These are phyloP conservation scores for Phytophthora syringae DNA, from an alignment of 352 stramenopile species.

Conservation along the genomic window DNA sequence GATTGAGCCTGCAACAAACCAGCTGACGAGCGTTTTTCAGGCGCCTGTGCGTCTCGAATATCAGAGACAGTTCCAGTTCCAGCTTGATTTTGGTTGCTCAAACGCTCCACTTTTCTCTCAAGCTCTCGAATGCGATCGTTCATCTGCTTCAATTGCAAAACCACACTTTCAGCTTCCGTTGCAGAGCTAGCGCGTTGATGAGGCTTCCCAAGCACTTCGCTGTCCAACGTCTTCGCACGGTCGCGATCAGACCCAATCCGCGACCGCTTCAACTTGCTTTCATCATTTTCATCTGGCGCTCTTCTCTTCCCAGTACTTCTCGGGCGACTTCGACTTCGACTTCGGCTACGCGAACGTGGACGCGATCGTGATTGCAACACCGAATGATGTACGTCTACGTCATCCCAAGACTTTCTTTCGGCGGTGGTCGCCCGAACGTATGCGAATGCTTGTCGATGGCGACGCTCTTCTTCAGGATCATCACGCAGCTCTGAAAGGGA, in stretches of 20 bases:
- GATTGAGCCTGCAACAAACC: not conserved
- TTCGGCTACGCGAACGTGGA: not conserved
- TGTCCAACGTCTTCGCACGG: not conserved
- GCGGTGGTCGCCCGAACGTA: slow-evolving; percentile 5
- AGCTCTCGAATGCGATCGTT: not conserved
- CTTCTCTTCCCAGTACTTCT: not conserved
- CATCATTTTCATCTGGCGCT: not conserved
- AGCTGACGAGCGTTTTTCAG: too few species aligned
- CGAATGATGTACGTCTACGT: not conserved
- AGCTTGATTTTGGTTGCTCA: not conserved
- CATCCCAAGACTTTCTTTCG: not conserved
- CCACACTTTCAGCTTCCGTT: not conserved
- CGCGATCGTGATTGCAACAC: too few species aligned
- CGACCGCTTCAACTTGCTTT: not conserved
- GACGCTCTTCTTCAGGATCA: slow-evolving; percentile 7
- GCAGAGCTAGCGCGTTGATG: not conserved
- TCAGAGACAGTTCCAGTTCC: not conserved
- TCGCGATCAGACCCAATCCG: not conserved
- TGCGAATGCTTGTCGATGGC: slow-evolving; percentile 8
- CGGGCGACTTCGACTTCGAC: not conserved
- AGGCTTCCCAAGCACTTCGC: not conserved
- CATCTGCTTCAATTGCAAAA: not conserved
- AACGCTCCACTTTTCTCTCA: not conserved
- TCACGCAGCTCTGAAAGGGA: not conserved
- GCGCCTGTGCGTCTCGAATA: not conserved